phyloP scores from a whole-genome alignment of 2,329 filamentous ascomycete genomes.

The Fusarium transvaalense region DNA sequence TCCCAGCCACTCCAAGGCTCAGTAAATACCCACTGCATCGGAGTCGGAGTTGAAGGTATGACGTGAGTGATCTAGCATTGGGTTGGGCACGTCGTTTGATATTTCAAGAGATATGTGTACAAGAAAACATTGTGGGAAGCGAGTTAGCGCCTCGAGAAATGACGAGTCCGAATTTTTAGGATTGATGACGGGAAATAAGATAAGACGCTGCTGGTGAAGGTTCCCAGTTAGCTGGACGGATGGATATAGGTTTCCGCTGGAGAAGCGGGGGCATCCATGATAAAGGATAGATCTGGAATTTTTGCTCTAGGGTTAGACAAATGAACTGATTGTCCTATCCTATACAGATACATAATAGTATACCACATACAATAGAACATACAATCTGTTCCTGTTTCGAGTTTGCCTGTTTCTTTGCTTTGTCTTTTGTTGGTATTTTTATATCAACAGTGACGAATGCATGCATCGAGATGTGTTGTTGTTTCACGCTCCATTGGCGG shows the following conservation, averaged over 20 bases:
- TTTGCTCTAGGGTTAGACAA: constrained; percentile 46
- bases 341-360: constrained; percentile 42
- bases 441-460: background rate
- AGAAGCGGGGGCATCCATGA: constrained; percentile 39
- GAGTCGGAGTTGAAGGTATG: constrained; percentile 30
- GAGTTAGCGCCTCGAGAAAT: constrained; percentile 39
- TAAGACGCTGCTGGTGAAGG: constrained; percentile 38
- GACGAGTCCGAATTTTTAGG: constrained; percentile 44
- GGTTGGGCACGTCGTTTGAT: constrained; percentile 42
- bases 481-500: background rate
- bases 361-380: constrained; percentile 36
- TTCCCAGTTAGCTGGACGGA: constrained; percentile 41
- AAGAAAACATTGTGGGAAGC: constrained; percentile 41
- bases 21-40: constrained; percentile 49
- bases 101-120: constrained; percentile 44
- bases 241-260: constrained; percentile 37
- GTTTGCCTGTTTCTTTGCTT: background rate
- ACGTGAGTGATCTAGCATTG: constrained; percentile 37
- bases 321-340: constrained; percentile 47
- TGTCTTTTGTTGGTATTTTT: background rate
- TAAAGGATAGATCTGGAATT: constrained; percentile 46
- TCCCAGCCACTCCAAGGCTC: constrained; percentile 55
- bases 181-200: constrained; percentile 45
- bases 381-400: constrained; percentile 23
- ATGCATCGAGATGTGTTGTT: background rate